Base-by-base conservation (phyloP, 495 filamentous ascomycete species). In the Hypoxylon lienhwacheense region DNA sequence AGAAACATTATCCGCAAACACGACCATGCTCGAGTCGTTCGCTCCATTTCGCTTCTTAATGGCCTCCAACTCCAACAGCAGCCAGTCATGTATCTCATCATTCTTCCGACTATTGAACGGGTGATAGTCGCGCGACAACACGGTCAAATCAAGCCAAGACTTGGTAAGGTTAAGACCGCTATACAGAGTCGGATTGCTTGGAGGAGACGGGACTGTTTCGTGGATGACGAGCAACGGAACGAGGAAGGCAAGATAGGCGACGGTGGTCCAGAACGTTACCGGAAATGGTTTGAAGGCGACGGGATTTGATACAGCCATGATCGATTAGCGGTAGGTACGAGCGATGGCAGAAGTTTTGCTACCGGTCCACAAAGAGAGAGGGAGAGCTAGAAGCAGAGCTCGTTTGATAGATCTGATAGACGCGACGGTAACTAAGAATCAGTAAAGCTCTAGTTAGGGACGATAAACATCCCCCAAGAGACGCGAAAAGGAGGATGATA, bases 31-130 rank as follows among this genome's bases (percentile, higher is more conserved):
- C 37, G 61, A 49, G 19, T 62, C 37, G 7, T 47, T 60, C 21
- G 50, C 54, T 20, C 70, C 71, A 65, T 86, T 88, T 16, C 70
- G 64, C 5, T 79, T 72, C 52, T 89, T 58, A 36, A 96, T 92
- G 19, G 73, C 75, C 49, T 85, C 68, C 53, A 96, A 79, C 36
- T 91, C 79, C 19, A 71, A 51, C 34, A 97, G 70, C n/a, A 98
- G 70, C 77, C 85, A 96, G 17, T 81, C 74, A 47, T 86, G 82
- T 14, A 96, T 79, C 5, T 84, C 78, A 55, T 95, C 93, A 63
- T 96, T 97, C 49, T 78, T 75, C 26, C 75, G 84, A 24, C 85
- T 89, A 70, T 97, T 97, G 69, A 88, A 95, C 0, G 92, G 93
- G 62, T 95, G 93, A 62, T 87, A 95, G 0, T 79, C 80, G 44